phyloP scores from a whole-genome alignment of 352 stramenopile genomes.

The Globisporangium camurandrum region DNA sequence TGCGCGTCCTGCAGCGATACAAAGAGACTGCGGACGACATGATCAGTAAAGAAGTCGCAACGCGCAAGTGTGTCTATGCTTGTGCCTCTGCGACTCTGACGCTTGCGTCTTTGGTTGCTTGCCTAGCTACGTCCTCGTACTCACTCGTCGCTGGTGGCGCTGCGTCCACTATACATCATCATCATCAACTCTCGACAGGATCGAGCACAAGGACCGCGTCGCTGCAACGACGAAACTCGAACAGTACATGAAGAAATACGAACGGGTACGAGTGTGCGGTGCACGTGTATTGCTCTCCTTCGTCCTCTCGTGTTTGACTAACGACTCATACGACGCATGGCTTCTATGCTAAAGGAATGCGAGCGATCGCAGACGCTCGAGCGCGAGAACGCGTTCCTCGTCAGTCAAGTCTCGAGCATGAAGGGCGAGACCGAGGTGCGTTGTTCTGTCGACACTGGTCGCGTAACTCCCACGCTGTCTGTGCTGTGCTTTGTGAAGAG shows the following conservation, averaged over 20 bases:
- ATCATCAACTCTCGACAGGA: no score
- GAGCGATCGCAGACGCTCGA: slow-evolving; percentile 50
- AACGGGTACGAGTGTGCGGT: slow-evolving; percentile 21
- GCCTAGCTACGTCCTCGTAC: no score
- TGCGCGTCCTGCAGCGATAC: slow-evolving; percentile 64
- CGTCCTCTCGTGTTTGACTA: not conserved
- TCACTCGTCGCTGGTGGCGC: no score
- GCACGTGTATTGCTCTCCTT: not conserved
- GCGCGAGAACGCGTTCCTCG: slow-evolving; percentile 57
- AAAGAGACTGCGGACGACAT: slow-evolving; percentile 67
- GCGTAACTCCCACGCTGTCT: not conserved
- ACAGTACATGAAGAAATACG: slow-evolving; percentile 79
- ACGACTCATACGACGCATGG: no score
- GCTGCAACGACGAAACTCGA: slow-evolving; percentile 54
- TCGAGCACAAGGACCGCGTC: slow-evolving; percentile 68
- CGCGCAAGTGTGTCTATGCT: slow-evolving; percentile 46
- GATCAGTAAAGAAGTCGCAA: slow-evolving; percentile 42
- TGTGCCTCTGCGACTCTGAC: no score
- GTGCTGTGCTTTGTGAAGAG: no score
- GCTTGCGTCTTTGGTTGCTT: no score
- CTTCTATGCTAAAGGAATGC: slow-evolving; percentile 52
- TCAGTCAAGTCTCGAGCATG: slow-evolving; percentile 62
- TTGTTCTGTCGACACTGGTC: no score
- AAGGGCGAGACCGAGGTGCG: slow-evolving; percentile 61
- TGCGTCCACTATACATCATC: no score